These are phyloP conservation scores for Simplicillium sp. DNA, from an alignment of 2,329 filamentous ascomycete species.

Conservation along the genomic window DNA sequence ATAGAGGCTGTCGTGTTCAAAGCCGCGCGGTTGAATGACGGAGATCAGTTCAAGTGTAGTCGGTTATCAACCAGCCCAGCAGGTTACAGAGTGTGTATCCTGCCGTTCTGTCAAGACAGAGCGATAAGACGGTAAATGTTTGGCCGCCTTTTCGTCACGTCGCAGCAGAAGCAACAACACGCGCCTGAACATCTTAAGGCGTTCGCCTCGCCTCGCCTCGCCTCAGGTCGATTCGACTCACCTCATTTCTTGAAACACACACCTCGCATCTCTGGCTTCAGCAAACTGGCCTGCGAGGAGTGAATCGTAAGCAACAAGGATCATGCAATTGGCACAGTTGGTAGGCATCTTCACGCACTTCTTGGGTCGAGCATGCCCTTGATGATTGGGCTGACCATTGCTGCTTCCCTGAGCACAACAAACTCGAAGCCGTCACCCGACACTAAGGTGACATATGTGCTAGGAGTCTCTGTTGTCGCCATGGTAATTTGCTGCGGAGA, in stretches of 20 bases:
- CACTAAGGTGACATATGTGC: slow-evolving; percentile 69
- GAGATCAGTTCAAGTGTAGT: slow-evolving; percentile 58
- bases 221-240: slow-evolving; percentile 35
- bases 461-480: slow-evolving; percentile 17
- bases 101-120: slow-evolving; percentile 34
- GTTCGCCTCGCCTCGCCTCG: too few species aligned
- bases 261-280: slow-evolving; percentile 56
- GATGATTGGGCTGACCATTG: slow-evolving; percentile 61
- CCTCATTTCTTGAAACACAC: slow-evolving; percentile 65
- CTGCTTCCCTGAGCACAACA: slow-evolving; percentile 61
- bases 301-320: slow-evolving; percentile 6
- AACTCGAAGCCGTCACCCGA: slow-evolving; percentile 72
- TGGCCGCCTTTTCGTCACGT: slow-evolving; percentile 22
- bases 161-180: slow-evolving; percentile 4
- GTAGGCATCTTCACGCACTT: slow-evolving; percentile 32
- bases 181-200: not conserved
- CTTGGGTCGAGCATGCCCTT: slow-evolving; percentile 65
- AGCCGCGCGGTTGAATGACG: too few species aligned
- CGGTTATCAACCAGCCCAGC: slow-evolving; percentile 35
- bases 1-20: slow-evolving; percentile 12
- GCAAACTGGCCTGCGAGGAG: slow-evolving; percentile 45
- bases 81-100: slow-evolving; percentile 5
- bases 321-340: slow-evolving; percentile 12
- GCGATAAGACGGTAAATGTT: slow-evolving; percentile 30
- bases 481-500: slow-evolving; percentile 5